Evolutionary conservation across 1,284 basidiomycete species (phyloP).

Genomic region (Ustilago sp.): DNA sequence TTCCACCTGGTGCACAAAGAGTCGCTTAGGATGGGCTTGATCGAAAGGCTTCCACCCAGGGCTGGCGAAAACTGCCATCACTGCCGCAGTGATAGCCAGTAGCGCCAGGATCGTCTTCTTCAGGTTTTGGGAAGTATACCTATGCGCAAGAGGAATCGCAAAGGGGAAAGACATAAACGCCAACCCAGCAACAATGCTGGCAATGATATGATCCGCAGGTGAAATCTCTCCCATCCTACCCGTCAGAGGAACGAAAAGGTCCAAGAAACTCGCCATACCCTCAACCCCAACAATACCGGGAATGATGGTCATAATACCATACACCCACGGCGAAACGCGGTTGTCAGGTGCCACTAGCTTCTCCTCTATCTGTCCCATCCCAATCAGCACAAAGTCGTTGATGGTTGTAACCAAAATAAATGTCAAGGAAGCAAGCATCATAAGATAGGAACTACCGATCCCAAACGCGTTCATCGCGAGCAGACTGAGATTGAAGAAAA

Average conservation of each 20-base stretch:
- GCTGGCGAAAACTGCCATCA: constrained; percentile 76
- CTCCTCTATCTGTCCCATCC: constrained; percentile 52
- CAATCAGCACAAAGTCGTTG: constrained; percentile 65
- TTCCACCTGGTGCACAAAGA: constrained; percentile 87
- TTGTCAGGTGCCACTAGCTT: constrained; percentile 54
- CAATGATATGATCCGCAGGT: constrained; percentile 87
- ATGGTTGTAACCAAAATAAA: constrained; percentile 67
- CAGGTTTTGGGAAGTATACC: constrained; percentile 73
- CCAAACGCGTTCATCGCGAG: constrained; percentile 74
- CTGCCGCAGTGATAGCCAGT: constrained; percentile 72
- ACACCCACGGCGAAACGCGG: constrained; percentile 58
- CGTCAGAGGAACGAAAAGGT: constrained; percentile 92
- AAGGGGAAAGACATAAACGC: constrained; percentile 75
- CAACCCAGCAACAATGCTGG: constrained; percentile 74
- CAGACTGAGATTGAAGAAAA: constrained; percentile 57
- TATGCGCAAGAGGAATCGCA: constrained; percentile 77
- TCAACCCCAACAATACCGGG: constrained; percentile 80
- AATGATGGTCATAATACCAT: constrained; percentile 68
- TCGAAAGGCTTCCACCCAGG: constrained; percentile 79
- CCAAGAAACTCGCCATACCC: constrained; percentile 77
- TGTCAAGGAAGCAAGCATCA: constrained; percentile 75
- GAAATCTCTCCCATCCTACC: constrained; percentile 71
- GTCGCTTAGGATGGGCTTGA: constrained; percentile 84
- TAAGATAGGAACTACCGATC: constrained; percentile 79
- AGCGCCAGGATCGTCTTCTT: constrained; percentile 73